Base-by-base conservation (phyloP, 1,139 yeast species). In the Geotrichum macrosporum region DNA sequence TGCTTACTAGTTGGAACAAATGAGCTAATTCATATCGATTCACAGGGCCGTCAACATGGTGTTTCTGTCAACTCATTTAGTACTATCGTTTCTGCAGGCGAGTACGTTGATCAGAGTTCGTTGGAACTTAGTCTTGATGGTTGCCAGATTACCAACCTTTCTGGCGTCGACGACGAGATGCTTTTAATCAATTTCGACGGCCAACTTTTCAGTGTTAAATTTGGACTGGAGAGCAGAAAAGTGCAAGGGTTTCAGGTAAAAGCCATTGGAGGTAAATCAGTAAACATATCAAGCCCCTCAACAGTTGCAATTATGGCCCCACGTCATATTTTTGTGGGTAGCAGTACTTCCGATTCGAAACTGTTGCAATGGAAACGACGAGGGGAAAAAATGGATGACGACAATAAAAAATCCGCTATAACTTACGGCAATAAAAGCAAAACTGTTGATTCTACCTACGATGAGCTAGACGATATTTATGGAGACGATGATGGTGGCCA, bases 1-100 rank as follows among this genome's bases (percentile, higher is more conserved):
- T 72, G 82, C 37, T 67, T 88, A 13, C 64, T 88, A 18, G 49
- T 85, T 6, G 96, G 96, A 1, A 75, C 84, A 26, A 88, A 89
- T 61, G 87, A 84, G 55, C 58, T 89, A 13, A 68, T 87, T 15
- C 94, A 86, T 62, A 75, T 88, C 19, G 96, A 88, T 60, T 80
- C 86, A 44, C 81, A 94, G 2, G 96, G 96, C 8, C 76, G 83
- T 21, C 64, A 75, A 1, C 76, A 78, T 56, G 84, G 89, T 33
- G 70, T 83, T 1, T 81, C 84, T 1, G 78, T 83, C 4, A 86
- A 85, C 60, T 30, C 39, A 5, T 68, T 72, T 49, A 82, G 55
- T 40, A 76, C 80, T 13, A 67, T 71, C 26, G 71, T 73, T 35
- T 77, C 89, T 0, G 70, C 74, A 5, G 69, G 80, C 40, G 70